These are phyloP conservation scores for Chlorella sp. DNA, from an alignment of 139 green algal genomes.

Conservation along the genomic window DNA sequence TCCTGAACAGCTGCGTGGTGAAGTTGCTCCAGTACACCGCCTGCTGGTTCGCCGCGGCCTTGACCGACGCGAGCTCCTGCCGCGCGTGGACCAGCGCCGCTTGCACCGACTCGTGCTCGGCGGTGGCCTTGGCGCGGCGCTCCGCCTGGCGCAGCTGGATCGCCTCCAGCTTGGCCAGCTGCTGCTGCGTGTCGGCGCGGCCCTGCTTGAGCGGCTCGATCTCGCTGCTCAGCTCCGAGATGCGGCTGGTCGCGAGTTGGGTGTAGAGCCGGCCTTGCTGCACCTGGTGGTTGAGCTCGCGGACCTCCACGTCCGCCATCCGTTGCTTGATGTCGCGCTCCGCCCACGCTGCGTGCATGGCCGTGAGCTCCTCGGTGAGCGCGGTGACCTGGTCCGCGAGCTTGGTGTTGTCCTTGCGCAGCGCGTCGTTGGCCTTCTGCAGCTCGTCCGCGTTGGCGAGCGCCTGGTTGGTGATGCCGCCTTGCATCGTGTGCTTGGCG, in stretches of 20 bases:
- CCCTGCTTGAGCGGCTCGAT: slow-evolving; percentile 16
- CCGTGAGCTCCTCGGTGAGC: slow-evolving; percentile 24
- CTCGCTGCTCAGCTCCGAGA: slow-evolving; percentile 25
- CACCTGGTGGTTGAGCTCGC: slow-evolving; percentile 18
- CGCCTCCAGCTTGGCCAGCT: slow-evolving; percentile 1
- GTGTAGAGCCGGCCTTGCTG: slow-evolving; percentile 26
- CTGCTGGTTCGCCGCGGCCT: slow-evolving; percentile 6
- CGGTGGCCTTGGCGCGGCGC: not conserved
- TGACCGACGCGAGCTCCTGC: not conserved
- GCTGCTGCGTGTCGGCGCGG: not conserved
- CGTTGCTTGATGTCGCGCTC: slow-evolving; percentile 29
- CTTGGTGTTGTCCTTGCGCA: slow-evolving; percentile 3
- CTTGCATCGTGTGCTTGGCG: slow-evolving; percentile 28
- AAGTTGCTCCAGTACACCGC: slow-evolving; percentile 37
- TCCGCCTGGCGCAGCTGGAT: slow-evolving; percentile 1
- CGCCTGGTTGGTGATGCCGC: not conserved
- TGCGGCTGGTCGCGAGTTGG: slow-evolving; percentile 19
- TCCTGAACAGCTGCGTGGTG: slow-evolving; percentile 27
- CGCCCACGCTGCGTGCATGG: slow-evolving; percentile 30
- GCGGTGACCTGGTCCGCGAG: slow-evolving; percentile 27
- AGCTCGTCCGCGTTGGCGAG: slow-evolving; percentile 2
- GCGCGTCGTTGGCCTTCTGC: slow-evolving; percentile 8
- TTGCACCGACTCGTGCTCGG: not conserved
- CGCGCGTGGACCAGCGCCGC: not conserved
- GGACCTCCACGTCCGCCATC: slow-evolving; percentile 23